phyloP scores from a whole-genome alignment of 177 flowering plant species.

The Tripterygium wilfordii region DNA sequence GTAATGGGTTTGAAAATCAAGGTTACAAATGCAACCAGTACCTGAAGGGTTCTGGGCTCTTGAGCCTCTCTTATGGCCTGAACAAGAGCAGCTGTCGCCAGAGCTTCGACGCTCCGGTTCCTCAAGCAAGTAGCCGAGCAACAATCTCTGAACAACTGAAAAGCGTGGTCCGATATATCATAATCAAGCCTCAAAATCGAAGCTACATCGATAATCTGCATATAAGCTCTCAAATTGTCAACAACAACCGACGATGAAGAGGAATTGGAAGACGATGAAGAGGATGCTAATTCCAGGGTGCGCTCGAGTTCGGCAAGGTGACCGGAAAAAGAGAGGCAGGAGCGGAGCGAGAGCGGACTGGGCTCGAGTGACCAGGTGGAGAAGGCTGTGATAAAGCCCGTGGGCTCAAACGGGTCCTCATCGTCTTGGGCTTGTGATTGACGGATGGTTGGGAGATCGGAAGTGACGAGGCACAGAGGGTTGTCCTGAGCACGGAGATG shows the following conservation, averaged over 20 bases:
- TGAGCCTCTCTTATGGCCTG: slow-evolving; percentile 98
- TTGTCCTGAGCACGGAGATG: slow-evolving; percentile 76
- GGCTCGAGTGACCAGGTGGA: slow-evolving; percentile 87
- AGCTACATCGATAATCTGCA: slow-evolving; percentile 90
- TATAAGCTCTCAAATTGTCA: slow-evolving; percentile 84
- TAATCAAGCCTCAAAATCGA: slow-evolving; percentile 74
- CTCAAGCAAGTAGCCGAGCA: slow-evolving; percentile 91
- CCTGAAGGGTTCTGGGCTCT: slow-evolving; percentile 98
- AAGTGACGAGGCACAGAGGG: slow-evolving; percentile 82
- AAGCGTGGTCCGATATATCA: slow-evolving; percentile 87
- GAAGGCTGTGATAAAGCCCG: slow-evolving; percentile 95
- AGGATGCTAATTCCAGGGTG: slow-evolving; percentile 46
- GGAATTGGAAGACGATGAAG: slow-evolving; percentile 20
- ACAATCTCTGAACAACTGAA: slow-evolving; percentile 91
- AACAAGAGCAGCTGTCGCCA: slow-evolving; percentile 94
- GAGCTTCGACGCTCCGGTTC: slow-evolving; percentile 93
- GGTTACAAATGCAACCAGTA: too few species aligned
- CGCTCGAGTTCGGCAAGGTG: slow-evolving; percentile 94
- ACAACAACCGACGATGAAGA: slow-evolving; percentile 47
- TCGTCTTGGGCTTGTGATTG: slow-evolving; percentile 23
- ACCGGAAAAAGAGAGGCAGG: slow-evolving; percentile 78
- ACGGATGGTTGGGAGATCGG: slow-evolving; percentile 58
- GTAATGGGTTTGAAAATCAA: too few species aligned
- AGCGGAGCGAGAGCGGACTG: slow-evolving; percentile 59
- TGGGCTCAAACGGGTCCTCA: slow-evolving; percentile 82